These are phyloP conservation scores for Oryza glaberrima DNA, from an alignment of 176 grass and related monocot species.

Conservation along the genomic window DNA sequence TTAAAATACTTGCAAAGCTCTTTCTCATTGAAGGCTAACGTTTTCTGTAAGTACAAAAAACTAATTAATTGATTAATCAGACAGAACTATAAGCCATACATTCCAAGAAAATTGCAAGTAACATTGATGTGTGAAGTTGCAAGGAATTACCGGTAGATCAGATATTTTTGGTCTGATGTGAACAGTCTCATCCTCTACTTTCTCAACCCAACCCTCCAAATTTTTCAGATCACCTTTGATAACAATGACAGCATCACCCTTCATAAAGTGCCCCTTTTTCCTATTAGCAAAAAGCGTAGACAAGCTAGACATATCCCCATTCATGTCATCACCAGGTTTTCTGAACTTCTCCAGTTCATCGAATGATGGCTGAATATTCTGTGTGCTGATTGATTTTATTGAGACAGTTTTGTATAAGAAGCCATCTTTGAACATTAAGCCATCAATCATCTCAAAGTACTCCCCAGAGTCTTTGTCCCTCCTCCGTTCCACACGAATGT, in stretches of 20 bases:
- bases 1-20: slow-evolving; percentile 98
- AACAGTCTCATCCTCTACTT: slow-evolving; percentile 96
- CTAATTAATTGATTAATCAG: slow-evolving; percentile 27
- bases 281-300: slow-evolving; percentile 94
- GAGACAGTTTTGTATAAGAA: slow-evolving; percentile 95
- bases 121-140: slow-evolving; percentile 26
- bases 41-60: slow-evolving; percentile 61
- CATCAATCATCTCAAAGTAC: slow-evolving; percentile 89
- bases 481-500: slow-evolving; percentile 76
- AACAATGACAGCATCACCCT: slow-evolving; percentile 93
- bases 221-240: slow-evolving; percentile 87
- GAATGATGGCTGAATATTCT: slow-evolving; percentile 79
- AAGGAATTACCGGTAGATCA: slow-evolving; percentile 72
- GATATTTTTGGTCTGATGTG: slow-evolving; percentile 82
- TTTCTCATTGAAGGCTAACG: slow-evolving; percentile 91
- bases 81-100: slow-evolving; percentile 6
- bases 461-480: slow-evolving; percentile 77
- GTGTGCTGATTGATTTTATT: slow-evolving; percentile 74
- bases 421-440: slow-evolving; percentile 93
- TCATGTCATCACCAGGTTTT: slow-evolving; percentile 89
- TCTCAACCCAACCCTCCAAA: slow-evolving; percentile 97
- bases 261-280: slow-evolving; percentile 99
- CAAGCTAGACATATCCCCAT: slow-evolving; percentile 81
- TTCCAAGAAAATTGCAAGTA: background rate
- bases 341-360: slow-evolving; percentile 97